These are phyloP conservation scores for Cytidiella melzeri DNA, from an alignment of 768 basidiomycete genomes.

Conservation along the genomic window DNA sequence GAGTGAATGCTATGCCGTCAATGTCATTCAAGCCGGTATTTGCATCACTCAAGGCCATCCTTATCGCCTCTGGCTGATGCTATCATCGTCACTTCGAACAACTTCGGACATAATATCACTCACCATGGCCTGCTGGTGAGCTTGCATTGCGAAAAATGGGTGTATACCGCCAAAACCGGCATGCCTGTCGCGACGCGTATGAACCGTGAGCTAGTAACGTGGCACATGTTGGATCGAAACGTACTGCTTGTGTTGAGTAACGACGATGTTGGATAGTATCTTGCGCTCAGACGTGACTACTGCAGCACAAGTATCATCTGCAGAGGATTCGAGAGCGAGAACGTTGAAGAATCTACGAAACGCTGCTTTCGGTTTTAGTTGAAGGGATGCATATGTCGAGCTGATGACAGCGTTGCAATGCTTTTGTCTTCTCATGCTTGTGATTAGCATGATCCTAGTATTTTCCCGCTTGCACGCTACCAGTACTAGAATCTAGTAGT, in stretches of 20 bases:
- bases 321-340: constrained; percentile 78
- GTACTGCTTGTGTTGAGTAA: constrained; percentile 70
- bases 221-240: constrained; percentile 19
- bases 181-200: constrained; percentile 35
- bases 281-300: constrained; percentile 65
- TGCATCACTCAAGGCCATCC: constrained; percentile 62
- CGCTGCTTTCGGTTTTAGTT: not conserved
- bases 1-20: constrained; percentile 86
- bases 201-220: too few relatives aligned
- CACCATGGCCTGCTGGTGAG: constrained; percentile 76
- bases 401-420: too few relatives aligned
- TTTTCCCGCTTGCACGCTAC: too few relatives aligned
- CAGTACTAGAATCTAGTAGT: too few relatives aligned
- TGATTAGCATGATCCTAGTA: not conserved
- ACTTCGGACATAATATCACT: not conserved
- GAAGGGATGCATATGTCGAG: not conserved
- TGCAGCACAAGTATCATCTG: constrained; percentile 92
- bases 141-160: constrained; percentile 66
- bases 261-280: constrained; percentile 80
- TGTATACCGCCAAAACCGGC: constrained; percentile 68
- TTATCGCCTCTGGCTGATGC: constrained; percentile 66
- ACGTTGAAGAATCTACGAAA: constrained; percentile 44
- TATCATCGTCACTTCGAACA: not conserved
- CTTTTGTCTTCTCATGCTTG: not conserved
- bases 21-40: constrained; percentile 52